Conservation (phyloP, 148 eudicot species). For the Agrostemma githago region DNA sequence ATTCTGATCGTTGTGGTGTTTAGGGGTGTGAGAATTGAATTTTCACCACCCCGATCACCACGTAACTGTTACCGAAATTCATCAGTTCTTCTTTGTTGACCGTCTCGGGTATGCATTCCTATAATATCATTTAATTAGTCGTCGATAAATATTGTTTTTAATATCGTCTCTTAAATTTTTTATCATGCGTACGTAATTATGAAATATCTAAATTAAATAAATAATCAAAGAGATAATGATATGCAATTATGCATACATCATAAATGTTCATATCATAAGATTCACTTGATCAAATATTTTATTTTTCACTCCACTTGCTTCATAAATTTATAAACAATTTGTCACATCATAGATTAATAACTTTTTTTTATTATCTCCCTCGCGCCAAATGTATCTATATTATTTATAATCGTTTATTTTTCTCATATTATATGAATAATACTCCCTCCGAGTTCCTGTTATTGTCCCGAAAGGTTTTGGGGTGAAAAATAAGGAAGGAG, state of each 20-base stretch:
- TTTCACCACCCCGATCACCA: slow-evolving; percentile 16
- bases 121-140: background rate
- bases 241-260: background rate
- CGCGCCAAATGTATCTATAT: background rate
- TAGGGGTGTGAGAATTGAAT: background rate
- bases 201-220: background rate
- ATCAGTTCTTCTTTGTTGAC: slow-evolving; percentile 14
- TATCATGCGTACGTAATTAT: background rate
- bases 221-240: slow-evolving; percentile 1
- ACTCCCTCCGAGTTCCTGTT: too few relatives aligned
- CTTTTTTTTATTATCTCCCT: background rate
- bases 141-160: too few relatives aligned
- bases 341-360: background rate
- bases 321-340: background rate
- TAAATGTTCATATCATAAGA: slow-evolving; percentile 4
- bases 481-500: too few relatives aligned
- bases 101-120: slow-evolving; percentile 16
- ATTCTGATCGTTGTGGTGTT: slow-evolving; percentile 21
- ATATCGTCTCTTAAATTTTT: background rate
- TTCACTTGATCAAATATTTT: slow-evolving; percentile 2
- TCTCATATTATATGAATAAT: too few relatives aligned
- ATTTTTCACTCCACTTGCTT: background rate
- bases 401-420: too few relatives aligned
- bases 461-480: too few relatives aligned
- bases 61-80: slow-evolving; percentile 19